A percentile compares a stretch with the other conserved stretches of the same genome.
Conservation (phyloP, 2,329 filamentous ascomycete genomes). For the Trichoderma guizhouense region DNA sequence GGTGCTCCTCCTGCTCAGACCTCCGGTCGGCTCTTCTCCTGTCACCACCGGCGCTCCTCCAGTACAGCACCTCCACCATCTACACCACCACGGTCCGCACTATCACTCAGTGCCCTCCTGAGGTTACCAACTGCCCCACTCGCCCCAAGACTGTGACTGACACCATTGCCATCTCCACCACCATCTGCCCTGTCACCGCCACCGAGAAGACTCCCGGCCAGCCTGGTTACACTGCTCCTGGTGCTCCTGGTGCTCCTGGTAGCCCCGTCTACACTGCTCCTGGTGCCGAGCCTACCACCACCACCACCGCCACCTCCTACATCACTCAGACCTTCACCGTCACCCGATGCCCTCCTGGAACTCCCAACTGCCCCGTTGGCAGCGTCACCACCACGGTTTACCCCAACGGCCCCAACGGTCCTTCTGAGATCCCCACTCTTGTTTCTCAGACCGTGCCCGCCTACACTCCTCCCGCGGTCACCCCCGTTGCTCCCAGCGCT, state of each 20-base stretch:
- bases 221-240: not conserved
- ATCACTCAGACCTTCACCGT: constrained; percentile 35
- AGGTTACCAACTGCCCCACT: constrained; percentile 60
- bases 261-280: not conserved
- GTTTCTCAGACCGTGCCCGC: constrained; percentile 11
- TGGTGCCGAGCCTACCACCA: constrained; percentile 12
- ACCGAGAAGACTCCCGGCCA: not conserved
- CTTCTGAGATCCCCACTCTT: constrained; percentile 27
- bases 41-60: constrained; percentile 23
- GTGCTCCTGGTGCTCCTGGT: not conserved
- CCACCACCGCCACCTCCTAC: constrained; percentile 26
- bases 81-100: constrained; percentile 58
- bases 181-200: constrained; percentile 39
- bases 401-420: constrained; percentile 27
- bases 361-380: constrained; percentile 32
- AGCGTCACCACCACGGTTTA: constrained; percentile 30
- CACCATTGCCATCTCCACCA: constrained; percentile 39
- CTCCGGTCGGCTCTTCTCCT: constrained; percentile 3
- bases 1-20: constrained; percentile 6
- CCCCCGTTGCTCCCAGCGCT: constrained; percentile 1
- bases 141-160: constrained; percentile 37
- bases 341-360: constrained; percentile 30
- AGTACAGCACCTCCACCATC: constrained; percentile 51
- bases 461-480: not conserved
- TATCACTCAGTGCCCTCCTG: constrained; percentile 58